phyloP scores from a whole-genome alignment of 192 early-diverging fungal genomes.

The Phycomyces blakesleeanus region DNA sequence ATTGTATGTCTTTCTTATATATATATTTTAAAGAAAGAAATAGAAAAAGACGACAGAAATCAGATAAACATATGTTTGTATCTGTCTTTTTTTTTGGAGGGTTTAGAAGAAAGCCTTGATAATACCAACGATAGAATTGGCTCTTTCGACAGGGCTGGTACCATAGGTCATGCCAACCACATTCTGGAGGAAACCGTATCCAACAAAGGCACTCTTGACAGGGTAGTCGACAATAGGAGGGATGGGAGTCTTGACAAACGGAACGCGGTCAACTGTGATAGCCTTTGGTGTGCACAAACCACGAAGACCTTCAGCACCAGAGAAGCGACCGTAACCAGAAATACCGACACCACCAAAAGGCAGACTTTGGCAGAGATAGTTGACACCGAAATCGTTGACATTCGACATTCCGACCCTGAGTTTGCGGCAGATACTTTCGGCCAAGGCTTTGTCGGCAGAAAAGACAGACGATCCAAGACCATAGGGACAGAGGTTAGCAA shows the following conservation, averaged over 20 bases:
- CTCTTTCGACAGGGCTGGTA: conserved; percentile 42
- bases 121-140: conserved; percentile 48
- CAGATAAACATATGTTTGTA: too few relatives aligned
- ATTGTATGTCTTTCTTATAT: too few relatives aligned
- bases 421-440: conserved; percentile 52
- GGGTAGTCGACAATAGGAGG: conserved; percentile 78
- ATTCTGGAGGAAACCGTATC: conserved; percentile 54
- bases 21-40: too few relatives aligned
- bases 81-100: too few relatives aligned
- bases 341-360: conserved; percentile 82
- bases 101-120: conserved; percentile 50
- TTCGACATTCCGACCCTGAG: conserved; percentile 79
- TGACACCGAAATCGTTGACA: conserved; percentile 84
- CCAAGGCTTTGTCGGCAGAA: conserved; percentile 60
- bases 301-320: conserved; percentile 71
- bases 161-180: conserved; percentile 51
- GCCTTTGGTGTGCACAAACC: conserved; percentile 66
- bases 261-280: conserved; percentile 69
- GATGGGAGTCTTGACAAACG: conserved; percentile 66
- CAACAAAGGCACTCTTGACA: conserved; percentile 51
- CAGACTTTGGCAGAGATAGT: conserved; percentile 77
- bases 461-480: conserved; percentile 81
- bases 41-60: too few relatives aligned
- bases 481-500: conserved; percentile 69
- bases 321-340: conserved; percentile 72